Conservation (phyloP, 2,329 filamentous ascomycete genomes). For the Botrytis fabae region DNA sequence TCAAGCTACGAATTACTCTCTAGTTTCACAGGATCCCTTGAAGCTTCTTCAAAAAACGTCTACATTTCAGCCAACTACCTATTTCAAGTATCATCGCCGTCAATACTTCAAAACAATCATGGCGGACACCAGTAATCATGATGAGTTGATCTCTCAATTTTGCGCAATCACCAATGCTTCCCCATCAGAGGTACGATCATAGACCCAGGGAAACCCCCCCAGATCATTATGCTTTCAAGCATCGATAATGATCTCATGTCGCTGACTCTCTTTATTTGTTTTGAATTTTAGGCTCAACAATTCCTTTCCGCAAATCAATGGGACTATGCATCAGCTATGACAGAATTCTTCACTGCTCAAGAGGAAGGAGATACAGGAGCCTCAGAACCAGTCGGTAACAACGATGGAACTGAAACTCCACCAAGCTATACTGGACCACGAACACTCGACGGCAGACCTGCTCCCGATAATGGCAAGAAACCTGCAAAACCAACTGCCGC, state of each 20-base stretch:
- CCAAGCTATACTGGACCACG: conserved; percentile 57
- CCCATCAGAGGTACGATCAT: conserved; percentile 47
- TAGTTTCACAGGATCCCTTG: background rate
- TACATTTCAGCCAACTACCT: background rate
- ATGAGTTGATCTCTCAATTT: conserved; percentile 54
- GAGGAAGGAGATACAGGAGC: conserved; percentile 51
- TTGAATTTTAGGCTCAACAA: conserved; percentile 57
- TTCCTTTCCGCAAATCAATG: conserved; percentile 66
- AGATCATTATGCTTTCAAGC: background rate
- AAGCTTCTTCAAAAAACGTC: background rate
- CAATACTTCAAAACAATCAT: conserved; percentile 40
- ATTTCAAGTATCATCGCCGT: conserved; percentile 9
- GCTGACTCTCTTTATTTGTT: background rate
- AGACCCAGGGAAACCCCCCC: too few relatives aligned
- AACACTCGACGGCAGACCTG: conserved; percentile 63
- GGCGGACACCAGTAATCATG: conserved; percentile 43
- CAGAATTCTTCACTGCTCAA: conserved; percentile 60
- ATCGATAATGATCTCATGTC: background rate
- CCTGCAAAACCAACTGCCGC: conserved; percentile 28
- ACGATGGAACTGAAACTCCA: conserved; percentile 41
- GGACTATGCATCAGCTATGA: conserved; percentile 63
- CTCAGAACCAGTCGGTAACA: conserved; percentile 45
- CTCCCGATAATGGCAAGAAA: conserved; percentile 41
- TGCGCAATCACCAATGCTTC: conserved; percentile 55
- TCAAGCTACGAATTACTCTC: conserved; percentile 1